Percentiles rank a stretch among this genome's conserved stretches.
Evolutionary conservation across 495 filamentous ascomycete species (phyloP).

Genomic region (Rhizodiscina lignyota): DNA sequence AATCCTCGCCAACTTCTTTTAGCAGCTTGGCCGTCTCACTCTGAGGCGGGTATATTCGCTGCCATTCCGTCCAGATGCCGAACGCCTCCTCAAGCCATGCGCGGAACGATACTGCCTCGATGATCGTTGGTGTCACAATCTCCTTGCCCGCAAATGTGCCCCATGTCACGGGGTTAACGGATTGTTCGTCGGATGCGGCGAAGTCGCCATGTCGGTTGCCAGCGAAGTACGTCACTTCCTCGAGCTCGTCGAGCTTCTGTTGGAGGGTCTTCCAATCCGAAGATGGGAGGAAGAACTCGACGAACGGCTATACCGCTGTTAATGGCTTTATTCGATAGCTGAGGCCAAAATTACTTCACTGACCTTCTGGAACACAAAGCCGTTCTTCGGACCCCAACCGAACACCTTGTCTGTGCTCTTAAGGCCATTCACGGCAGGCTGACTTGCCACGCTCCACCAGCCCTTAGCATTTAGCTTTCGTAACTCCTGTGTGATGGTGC

Average conservation of each 20-base stretch:
- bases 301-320: constrained; percentile 44
- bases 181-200: constrained; percentile 45
- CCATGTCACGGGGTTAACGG: constrained; percentile 93
- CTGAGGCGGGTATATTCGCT: constrained; percentile 55
- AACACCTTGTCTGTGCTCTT: constrained; percentile 61
- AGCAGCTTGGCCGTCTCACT: constrained; percentile 54
- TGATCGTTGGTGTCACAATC: constrained; percentile 93
- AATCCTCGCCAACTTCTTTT: constrained; percentile 43
- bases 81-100: constrained; percentile 96
- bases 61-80: constrained; percentile 90
- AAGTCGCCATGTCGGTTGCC: constrained; percentile 57
- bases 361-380: constrained; percentile 89
- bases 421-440: constrained; percentile 81
- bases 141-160: constrained; percentile 92
- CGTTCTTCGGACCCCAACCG: constrained; percentile 85
- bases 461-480: constrained; percentile 61
- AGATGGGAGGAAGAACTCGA: constrained; percentile 77
- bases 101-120: constrained; percentile 86
- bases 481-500: constrained; percentile 56
- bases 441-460: constrained; percentile 96
- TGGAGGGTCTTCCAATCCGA: constrained; percentile 49
- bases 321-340: background rate
- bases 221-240: constrained; percentile 71
- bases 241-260: constrained; percentile 36
- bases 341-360: background rate